Base-by-base conservation (phyloP, 345 rosid species). In the Gossypium raimondii region DNA sequence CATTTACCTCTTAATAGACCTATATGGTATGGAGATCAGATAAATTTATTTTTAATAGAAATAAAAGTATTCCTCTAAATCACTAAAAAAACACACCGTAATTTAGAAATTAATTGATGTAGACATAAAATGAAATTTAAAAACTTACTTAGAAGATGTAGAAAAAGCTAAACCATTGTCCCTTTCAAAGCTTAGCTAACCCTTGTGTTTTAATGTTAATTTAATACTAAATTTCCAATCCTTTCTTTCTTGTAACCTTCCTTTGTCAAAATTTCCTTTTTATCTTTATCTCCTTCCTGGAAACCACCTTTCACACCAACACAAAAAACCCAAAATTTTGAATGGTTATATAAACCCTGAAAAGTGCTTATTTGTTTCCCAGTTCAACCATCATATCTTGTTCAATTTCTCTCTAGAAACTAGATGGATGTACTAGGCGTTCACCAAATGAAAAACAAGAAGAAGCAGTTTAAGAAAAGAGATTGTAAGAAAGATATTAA, bases 401-500 rank as follows among this genome's bases (percentile, higher is more conserved):
- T 9, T 27, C 18, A 43, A 3, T n/a, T 65, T 0, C 3, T 9
- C 25, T 17, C 18, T 7, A 1, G 6, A 53, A 53, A n/a, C 9
- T 17, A 52, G 0, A 85, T 81, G 86, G 85, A 81, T 51, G 66
- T 73, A 10, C 77, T 78, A 13, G 81, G 86, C 10, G 78, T 69
- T 43, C 73, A 76, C 34, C 67, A 29, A 45, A 59, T 8, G 84
- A 82, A 76, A 70, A 57, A 11, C 60, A 69, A 47, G 13, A 78
- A 53, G 75, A 65, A 65, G 51, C 45, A 44, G 0, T 1, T 43
- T 7, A 84, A 13, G 20, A 74, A 75, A 14, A 70, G 70, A 17
- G 51, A 9, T 61, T 51, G 25, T 3, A 81, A 81, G 14, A 83
- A 83, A 41, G 88, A 52, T 2, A 62, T 93, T 81, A 93, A 90